Base-by-base conservation (phyloP, 2,329 filamentous ascomycete genomes). In the Aspergillus sp. region DNA sequence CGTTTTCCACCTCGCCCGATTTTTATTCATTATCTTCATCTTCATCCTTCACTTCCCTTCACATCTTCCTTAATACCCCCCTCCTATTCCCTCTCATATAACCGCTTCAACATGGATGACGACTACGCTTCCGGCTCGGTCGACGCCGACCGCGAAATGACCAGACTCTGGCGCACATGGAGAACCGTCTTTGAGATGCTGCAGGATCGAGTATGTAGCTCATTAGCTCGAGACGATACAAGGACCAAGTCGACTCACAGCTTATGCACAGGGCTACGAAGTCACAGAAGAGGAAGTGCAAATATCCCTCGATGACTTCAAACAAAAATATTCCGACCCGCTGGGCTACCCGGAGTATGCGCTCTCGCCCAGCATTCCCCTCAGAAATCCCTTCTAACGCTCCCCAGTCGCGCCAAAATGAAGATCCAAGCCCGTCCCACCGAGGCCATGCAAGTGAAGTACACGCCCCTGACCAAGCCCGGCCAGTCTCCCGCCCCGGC, bases 181-280 rank as follows among this genome's bases (percentile, higher is more conserved):
- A 86, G 86, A 74, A 99, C 94, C 7, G 86, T 91, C 45, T 91
- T 96, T 74, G 90, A 99, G 81, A 96, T 99, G 93, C 88, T 94
- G 64, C 81, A 83, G 57, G 94, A 97, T 73, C 80, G 93, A 72
- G 92, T 96, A 83, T 65, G 88, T 44, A 20, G 43, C 53, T 55
- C 13, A 21, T 16, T 23, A 17, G 21, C 48, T 45, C 36, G 45
- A 43, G 45, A 51, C 38, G 16, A 16, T 40, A 19, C 2, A 3
- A 29, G 25, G 7, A 21, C n/a, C 0, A n/a, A 7, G 14, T 20
- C 4, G 5, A 10, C 19, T 17, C 7, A 17, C 19, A 17, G 14
- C 19, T 42, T 17, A 7, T 11, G 7, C 7, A 16, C 71, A 97
- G 92, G 94, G 95, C 65, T 99, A 99, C 76, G 88, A 96, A 68